phyloP scores from a whole-genome alignment of 331 rosid species.

The Saraca asoca region DNA sequence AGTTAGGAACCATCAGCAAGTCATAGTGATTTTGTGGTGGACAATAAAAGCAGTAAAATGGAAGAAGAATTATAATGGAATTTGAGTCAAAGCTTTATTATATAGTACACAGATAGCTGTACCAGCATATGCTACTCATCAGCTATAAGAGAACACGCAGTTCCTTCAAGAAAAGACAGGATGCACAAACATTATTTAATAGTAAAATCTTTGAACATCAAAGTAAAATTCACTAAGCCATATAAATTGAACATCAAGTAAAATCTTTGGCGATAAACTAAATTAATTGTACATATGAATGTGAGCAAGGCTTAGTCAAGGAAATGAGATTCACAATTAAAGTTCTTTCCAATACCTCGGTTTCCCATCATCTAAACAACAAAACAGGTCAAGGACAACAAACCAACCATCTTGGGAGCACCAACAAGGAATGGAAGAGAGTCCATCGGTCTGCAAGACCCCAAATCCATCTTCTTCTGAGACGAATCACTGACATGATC shows the following conservation, averaged over 20 bases:
- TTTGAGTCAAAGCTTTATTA: slow-evolving; percentile 7
- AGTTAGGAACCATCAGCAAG: not conserved
- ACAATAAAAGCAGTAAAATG: not conserved
- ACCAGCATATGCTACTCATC: not conserved
- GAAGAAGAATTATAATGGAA: not conserved
- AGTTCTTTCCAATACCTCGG: not conserved
- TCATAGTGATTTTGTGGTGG: not conserved
- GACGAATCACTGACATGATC: slow-evolving; percentile 34
- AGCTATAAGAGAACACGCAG: no score
- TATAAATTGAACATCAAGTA: not conserved
- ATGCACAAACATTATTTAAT: not conserved
- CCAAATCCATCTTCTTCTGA: slow-evolving; percentile 5
- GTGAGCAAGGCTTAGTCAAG: not conserved
- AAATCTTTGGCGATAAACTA: not conserved
- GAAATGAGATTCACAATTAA: not conserved
- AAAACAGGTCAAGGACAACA: not conserved
- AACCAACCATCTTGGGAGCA: slow-evolving; percentile 39
- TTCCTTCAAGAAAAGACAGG: not conserved
- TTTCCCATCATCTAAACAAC: not conserved
- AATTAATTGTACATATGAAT: not conserved
- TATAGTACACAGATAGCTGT: not conserved
- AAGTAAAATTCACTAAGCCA: not conserved
- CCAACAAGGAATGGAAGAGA: slow-evolving; percentile 45
- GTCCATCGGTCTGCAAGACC: not conserved
- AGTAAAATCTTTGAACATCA: no score